These are phyloP conservation scores for Suillus spraguei DNA, from an alignment of 768 basidiomycete species.

Conservation along the genomic window DNA sequence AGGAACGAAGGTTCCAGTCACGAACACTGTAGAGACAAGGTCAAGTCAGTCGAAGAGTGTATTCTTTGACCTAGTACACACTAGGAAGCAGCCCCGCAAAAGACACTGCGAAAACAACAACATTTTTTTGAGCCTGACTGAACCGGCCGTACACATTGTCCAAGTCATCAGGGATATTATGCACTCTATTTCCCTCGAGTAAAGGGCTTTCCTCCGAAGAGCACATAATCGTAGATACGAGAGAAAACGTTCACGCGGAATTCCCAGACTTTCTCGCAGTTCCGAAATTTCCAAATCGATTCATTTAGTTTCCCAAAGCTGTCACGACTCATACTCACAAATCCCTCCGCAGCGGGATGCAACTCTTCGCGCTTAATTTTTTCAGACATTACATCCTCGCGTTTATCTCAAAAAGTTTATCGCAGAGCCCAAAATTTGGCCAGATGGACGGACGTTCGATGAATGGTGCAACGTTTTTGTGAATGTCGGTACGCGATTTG, in stretches of 20 bases:
- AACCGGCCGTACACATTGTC: slow-evolving; percentile 39
- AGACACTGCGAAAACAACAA: slow-evolving; percentile 56
- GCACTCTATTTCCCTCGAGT: background rate
- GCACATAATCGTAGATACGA: background rate
- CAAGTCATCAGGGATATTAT: too few relatives aligned
- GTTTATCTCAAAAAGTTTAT: slow-evolving; percentile 89
- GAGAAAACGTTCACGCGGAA: background rate
- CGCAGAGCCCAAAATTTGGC: slow-evolving; percentile 66
- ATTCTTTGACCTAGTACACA: slow-evolving; percentile 31
- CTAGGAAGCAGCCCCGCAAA: slow-evolving; percentile 61
- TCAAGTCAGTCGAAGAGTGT: background rate
- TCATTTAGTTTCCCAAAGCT: background rate
- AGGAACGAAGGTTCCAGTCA: slow-evolving; percentile 38
- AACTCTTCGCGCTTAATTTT: slow-evolving; percentile 45
- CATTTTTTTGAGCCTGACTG: slow-evolving; percentile 45
- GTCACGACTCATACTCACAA: too few relatives aligned
- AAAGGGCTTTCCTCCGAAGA: slow-evolving; percentile 11
- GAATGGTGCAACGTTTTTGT: slow-evolving; percentile 77
- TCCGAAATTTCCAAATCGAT: too few relatives aligned
- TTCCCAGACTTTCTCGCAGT: too few relatives aligned
- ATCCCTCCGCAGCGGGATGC: too few relatives aligned
- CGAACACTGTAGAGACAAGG: slow-evolving; percentile 20
- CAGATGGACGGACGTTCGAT: slow-evolving; percentile 75
- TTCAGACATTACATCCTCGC: slow-evolving; percentile 88
- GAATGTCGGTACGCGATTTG: slow-evolving; percentile 67